Evolutionary conservation across 495 filamentous ascomycete species (phyloP).

Genomic region (Aspergillus bridgeri): DNA sequence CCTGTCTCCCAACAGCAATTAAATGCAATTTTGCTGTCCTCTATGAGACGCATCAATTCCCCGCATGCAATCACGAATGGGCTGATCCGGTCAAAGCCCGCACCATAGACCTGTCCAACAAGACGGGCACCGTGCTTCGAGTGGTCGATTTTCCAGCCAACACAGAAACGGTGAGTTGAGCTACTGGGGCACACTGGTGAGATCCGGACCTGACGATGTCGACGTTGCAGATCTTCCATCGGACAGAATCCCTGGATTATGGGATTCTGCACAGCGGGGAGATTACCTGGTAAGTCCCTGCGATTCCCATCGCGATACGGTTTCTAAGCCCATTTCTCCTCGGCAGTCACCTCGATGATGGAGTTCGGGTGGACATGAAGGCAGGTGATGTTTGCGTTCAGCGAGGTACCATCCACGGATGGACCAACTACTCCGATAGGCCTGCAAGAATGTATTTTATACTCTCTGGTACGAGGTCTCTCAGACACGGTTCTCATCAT

Average conservation of each 20-base stretch:
- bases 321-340: neutral
- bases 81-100: conserved; percentile 1
- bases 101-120: conserved; percentile 9
- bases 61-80: conserved; percentile 11
- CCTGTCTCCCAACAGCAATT: conserved; percentile 2
- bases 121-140: conserved; percentile 9
- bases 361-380: conserved; percentile 49
- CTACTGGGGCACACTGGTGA: neutral
- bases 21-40: conserved; percentile 14
- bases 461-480: too few relatives aligned
- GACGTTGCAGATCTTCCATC: conserved; percentile 43
- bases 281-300: conserved; percentile 6
- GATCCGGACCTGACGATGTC: neutral
- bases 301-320: neutral
- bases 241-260: conserved; percentile 62
- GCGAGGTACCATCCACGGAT: conserved; percentile 63
- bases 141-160: conserved; percentile 15
- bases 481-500: too few relatives aligned
- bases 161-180: conserved; percentile 9
- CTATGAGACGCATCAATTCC: conserved; percentile 14
- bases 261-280: conserved; percentile 51
- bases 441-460: conserved; percentile 13
- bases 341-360: conserved; percentile 53
- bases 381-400: conserved; percentile 63
- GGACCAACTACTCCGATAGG: conserved; percentile 45